Conservation (phyloP, 345 rosid genomes). For the Rhizophora apiculata region DNA sequence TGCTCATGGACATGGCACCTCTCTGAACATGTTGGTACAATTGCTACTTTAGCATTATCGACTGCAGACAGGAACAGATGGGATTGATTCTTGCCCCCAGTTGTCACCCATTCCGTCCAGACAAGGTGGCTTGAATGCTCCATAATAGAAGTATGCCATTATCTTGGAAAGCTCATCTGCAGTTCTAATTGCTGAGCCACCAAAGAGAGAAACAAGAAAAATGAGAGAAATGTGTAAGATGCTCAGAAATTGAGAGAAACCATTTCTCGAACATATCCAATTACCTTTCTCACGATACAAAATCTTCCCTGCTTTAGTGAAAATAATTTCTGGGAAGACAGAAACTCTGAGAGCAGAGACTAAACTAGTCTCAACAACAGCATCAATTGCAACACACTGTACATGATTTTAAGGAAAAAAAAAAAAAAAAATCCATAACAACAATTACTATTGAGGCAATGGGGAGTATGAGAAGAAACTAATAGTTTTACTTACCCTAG, state of each 20-base stretch:
- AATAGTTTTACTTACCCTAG: constrained; percentile 52
- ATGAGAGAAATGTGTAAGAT: not conserved
- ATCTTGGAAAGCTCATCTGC: constrained; percentile 78
- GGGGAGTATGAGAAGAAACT: constrained; percentile 7
- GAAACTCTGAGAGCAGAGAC: constrained; percentile 69
- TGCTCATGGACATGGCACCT: not conserved
- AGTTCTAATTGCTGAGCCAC: constrained; percentile 51
- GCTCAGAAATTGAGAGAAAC: not conserved
- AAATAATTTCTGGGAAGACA: constrained; percentile 66
- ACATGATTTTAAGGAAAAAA: not conserved
- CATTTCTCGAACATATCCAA: not conserved
- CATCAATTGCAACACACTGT: constrained; percentile 89
- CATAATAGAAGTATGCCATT: constrained; percentile 87
- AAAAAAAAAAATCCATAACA: constrained; percentile 11
- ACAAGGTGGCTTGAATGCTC: constrained; percentile 81
- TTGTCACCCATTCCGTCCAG: constrained; percentile 28
- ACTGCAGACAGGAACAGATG: constrained; percentile 36
- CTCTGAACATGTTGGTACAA: not conserved
- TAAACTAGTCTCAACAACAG: constrained; percentile 62
- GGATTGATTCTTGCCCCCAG: constrained; percentile 68
- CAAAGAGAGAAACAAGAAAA: not conserved
- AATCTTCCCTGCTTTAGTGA: constrained; percentile 85
- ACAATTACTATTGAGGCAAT: not conserved
- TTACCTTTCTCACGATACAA: constrained; percentile 80
- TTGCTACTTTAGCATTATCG: constrained; percentile 7